Evolutionary conservation across 345 rosid species (phyloP).

Genomic region (Excoecaria agallocha): DNA sequence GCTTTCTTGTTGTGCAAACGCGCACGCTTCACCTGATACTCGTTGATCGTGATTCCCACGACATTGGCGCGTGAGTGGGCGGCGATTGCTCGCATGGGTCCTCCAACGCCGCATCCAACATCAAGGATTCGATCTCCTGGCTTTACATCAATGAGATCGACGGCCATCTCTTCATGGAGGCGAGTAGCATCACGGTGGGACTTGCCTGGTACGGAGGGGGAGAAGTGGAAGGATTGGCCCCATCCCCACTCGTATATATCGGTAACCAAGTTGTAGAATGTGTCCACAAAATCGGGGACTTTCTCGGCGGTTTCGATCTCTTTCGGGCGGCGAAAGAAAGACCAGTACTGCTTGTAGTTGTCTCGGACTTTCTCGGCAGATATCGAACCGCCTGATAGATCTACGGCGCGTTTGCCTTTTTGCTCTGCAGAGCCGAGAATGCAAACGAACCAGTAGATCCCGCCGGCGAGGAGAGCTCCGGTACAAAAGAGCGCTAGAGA

Average conservation of each 20-base stretch:
- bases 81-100: slow-evolving; percentile 99
- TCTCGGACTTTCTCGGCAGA: slow-evolving; percentile 74
- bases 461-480: slow-evolving; percentile 63
- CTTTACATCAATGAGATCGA: slow-evolving; percentile 62
- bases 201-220: slow-evolving; percentile 71
- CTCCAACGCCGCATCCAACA: slow-evolving; percentile 96
- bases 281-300: slow-evolving; percentile 90
- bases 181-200: slow-evolving; percentile 87
- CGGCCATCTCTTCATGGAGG: slow-evolving; percentile 85
- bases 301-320: slow-evolving; percentile 78
- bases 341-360: slow-evolving; percentile 80
- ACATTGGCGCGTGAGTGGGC: slow-evolving; percentile 80
- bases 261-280: slow-evolving; percentile 86
- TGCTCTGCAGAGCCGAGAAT: slow-evolving; percentile 84
- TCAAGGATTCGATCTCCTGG: slow-evolving; percentile 64
- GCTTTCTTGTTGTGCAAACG: slow-evolving; percentile 84
- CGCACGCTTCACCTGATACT: slow-evolving; percentile 90
- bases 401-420: slow-evolving; percentile 65
- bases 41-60: slow-evolving; percentile 92
- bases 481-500: slow-evolving; percentile 60
- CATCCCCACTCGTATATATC: slow-evolving; percentile 99
- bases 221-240: slow-evolving; percentile 98
- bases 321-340: slow-evolving; percentile 80
- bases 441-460: slow-evolving; percentile 85
- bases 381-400: slow-evolving; percentile 93